phyloP scores from a whole-genome alignment of 1,284 basidiomycete species.

The Trametes polyzona region DNA sequence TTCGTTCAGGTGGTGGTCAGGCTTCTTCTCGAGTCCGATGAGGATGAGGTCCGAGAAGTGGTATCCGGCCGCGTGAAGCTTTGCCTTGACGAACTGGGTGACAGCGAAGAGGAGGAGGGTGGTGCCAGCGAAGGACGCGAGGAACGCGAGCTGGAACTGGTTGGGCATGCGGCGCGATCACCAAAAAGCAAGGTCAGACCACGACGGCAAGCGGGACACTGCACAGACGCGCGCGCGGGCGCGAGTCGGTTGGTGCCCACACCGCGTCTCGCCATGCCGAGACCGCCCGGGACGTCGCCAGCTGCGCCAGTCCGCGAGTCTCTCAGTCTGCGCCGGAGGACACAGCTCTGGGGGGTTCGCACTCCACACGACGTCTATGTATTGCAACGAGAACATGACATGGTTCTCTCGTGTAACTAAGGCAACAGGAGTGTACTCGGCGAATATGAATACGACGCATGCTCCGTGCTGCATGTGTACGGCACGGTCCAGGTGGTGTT shows the following conservation, averaged over 20 bases:
- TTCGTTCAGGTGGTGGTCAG: neutral
- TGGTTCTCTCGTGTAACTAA: neutral
- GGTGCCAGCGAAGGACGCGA: conserved; percentile 52
- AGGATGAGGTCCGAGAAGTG: conserved; percentile 63
- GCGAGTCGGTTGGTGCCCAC: neutral
- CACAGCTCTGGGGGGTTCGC: neutral
- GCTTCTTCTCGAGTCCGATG: conserved; percentile 52
- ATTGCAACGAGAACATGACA: neutral
- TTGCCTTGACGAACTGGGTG: conserved; percentile 44
- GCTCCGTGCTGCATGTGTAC: neutral
- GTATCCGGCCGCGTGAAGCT: conserved; percentile 59
- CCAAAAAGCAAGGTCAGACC: conserved; percentile 8
- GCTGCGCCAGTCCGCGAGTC: too few relatives aligned
- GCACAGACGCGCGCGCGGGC: neutral
- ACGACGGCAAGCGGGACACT: neutral
- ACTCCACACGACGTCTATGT: neutral
- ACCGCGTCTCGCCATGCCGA: conserved; percentile 8
- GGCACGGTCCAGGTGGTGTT: neutral
- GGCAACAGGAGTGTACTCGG: conserved; percentile 3
- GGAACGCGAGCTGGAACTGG: conserved; percentile 53
- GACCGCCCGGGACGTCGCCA: conserved; percentile 3
- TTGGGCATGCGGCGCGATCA: conserved; percentile 40
- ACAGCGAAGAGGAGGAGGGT: conserved; percentile 50
- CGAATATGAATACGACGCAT: neutral
- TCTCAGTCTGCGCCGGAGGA: neutral